Conservation (phyloP, 1,284 basidiomycete species). For the Pulchroboletus neoregius region DNA sequence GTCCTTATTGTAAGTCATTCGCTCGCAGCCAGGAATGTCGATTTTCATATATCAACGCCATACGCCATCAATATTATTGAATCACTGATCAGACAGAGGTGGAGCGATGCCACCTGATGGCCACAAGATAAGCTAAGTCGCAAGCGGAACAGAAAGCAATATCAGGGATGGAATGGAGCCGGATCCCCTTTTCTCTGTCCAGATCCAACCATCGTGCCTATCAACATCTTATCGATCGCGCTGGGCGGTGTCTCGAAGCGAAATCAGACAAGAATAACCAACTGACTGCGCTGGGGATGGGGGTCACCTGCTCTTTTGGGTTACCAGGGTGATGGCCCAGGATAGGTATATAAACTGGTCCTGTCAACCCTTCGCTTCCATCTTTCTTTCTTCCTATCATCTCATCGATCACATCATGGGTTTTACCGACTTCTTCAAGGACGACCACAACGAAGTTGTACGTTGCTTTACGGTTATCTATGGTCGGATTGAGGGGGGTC, state of each 20-base stretch:
- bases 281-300: conserved; percentile 1
- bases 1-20: neutral
- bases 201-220: conserved; percentile 13
- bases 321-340: conserved; percentile 9
- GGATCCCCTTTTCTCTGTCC: neutral
- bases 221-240: conserved; percentile 20
- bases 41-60: neutral
- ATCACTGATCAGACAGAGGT: no score
- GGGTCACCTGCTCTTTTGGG: conserved; percentile 10
- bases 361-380: neutral
- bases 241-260: conserved; percentile 10
- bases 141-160: neutral
- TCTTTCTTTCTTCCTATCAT: neutral
- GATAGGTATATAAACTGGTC: conserved; percentile 19
- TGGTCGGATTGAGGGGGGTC: neutral
- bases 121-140: neutral
- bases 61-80: no score
- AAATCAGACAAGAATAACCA: conserved; percentile 18
- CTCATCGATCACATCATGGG: conserved; percentile 15
- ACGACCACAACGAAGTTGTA: conserved; percentile 2
- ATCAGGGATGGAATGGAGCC: conserved; percentile 5
- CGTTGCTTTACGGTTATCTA: neutral
- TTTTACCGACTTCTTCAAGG: neutral
- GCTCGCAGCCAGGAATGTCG: neutral
- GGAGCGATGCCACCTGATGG: neutral